Conservation (phyloP, 352 stramenopile species). For the Phytophthora fragariae region DNA sequence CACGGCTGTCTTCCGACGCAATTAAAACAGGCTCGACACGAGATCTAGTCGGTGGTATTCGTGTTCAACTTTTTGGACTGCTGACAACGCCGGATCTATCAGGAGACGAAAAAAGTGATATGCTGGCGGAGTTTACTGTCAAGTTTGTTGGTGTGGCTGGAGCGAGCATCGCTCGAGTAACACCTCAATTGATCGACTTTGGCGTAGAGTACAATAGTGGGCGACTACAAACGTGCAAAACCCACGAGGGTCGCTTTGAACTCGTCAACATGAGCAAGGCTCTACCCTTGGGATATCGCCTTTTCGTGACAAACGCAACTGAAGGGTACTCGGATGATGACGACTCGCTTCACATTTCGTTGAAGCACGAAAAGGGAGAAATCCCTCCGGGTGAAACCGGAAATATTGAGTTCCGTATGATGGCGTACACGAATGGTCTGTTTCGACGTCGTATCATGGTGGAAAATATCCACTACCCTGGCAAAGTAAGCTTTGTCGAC, state of each 20-base stretch:
- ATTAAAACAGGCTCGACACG: conserved; percentile 82
- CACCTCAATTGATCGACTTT: conserved; percentile 76
- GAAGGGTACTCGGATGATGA: conserved; percentile 86
- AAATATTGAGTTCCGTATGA: conserved; percentile 67
- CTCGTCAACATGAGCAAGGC: conserved; percentile 86
- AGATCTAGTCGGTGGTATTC: conserved; percentile 88
- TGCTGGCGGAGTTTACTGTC: conserved; percentile 88
- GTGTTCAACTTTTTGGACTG: conserved; percentile 81
- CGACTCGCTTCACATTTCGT: conserved; percentile 66
- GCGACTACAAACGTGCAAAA: conserved; percentile 48
- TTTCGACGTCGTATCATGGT: conserved; percentile 85
- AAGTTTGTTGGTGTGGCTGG: conserved; percentile 89
- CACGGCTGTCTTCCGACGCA: conserved; percentile 78
- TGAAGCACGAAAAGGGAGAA: conserved; percentile 79
- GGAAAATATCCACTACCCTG: conserved; percentile 86
- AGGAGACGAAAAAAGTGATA: conserved; percentile 67
- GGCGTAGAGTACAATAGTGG: conserved; percentile 76
- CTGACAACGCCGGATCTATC: conserved; percentile 11
- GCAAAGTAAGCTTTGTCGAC: conserved; percentile 81
- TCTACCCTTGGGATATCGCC: conserved; percentile 74
- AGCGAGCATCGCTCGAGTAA: conserved; percentile 78
- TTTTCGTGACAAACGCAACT: conserved; percentile 70
- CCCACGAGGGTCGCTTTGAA: conserved; percentile 78
- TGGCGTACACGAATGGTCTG: conserved; percentile 74
- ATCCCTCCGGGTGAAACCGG: conserved; percentile 66